These are phyloP conservation scores for Amanita subjunquillea DNA, from an alignment of 768 basidiomycete species.

Conservation along the genomic window DNA sequence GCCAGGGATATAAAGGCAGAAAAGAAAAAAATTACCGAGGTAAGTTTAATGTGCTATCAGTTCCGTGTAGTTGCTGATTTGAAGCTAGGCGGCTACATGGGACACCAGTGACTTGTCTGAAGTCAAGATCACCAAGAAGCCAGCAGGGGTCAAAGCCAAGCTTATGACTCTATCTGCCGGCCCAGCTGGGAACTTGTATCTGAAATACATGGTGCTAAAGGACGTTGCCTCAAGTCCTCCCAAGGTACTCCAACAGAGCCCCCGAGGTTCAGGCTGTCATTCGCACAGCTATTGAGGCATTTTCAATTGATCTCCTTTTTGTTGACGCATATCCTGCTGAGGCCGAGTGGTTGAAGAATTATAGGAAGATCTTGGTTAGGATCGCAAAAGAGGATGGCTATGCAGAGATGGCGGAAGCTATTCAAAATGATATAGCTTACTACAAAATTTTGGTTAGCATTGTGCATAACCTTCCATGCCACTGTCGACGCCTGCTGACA, in stretches of 20 bases:
- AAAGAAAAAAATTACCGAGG: no score
- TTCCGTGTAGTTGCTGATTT: neutral
- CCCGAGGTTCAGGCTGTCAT: neutral
- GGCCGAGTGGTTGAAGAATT: neutral
- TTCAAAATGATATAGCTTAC: neutral
- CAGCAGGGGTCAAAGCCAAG: neutral
- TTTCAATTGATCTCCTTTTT: neutral
- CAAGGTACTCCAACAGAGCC: neutral
- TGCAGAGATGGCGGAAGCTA: neutral
- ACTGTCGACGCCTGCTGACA: neutral
- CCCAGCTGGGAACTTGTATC: no score
- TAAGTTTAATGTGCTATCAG: no score
- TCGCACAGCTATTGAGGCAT: neutral
- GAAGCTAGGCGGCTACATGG: neutral
- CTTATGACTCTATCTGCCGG: no score
- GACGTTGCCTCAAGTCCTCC: no score
- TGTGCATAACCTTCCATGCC: neutral
- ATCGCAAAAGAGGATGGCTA: neutral
- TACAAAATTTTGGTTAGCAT: neutral
- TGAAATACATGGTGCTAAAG: no score
- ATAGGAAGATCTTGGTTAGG: neutral
- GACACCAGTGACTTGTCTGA: neutral
- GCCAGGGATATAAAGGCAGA: no score
- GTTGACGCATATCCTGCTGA: neutral
- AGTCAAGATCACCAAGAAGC: neutral